Conservation (phyloP, 1,284 basidiomycete genomes). For the Sutorius eximius region DNA sequence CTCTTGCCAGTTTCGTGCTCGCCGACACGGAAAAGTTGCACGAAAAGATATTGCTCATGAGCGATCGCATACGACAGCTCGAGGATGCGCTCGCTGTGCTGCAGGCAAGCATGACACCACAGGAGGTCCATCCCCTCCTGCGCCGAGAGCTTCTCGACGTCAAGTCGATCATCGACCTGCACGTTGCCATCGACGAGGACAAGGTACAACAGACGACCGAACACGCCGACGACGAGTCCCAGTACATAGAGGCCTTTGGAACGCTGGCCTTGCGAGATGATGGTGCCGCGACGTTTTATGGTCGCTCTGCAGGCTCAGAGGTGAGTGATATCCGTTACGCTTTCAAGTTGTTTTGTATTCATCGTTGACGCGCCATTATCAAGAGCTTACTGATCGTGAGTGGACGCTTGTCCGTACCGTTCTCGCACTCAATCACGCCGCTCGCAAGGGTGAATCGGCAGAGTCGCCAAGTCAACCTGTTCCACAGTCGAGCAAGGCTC, state of each 20-base stretch:
- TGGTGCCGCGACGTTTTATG: constrained; percentile 64
- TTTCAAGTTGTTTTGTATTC: background rate
- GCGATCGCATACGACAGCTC: constrained; percentile 72
- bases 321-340: constrained; percentile 35
- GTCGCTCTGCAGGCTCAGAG: constrained; percentile 63
- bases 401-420: constrained; percentile 2
- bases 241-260: constrained; percentile 60
- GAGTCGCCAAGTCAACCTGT: background rate
- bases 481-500: background rate
- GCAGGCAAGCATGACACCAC: constrained; percentile 46
- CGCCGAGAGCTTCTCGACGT: constrained; percentile 63
- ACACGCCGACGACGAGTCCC: constrained; percentile 45
- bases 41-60: constrained; percentile 69
- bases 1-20: constrained; percentile 60
- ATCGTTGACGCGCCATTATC: background rate
- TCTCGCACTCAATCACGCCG: background rate
- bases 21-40: constrained; percentile 76
- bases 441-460: constrained; percentile 27
- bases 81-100: constrained; percentile 69
- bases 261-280: constrained; percentile 63
- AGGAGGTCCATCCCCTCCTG: constrained; percentile 62
- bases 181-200: constrained; percentile 48
- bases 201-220: constrained; percentile 19
- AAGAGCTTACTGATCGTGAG: constrained; percentile 56
- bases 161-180: constrained; percentile 66